phyloP scores from a whole-genome alignment of 164 flowering plant genomes.

The Tinospora cordifolia region DNA sequence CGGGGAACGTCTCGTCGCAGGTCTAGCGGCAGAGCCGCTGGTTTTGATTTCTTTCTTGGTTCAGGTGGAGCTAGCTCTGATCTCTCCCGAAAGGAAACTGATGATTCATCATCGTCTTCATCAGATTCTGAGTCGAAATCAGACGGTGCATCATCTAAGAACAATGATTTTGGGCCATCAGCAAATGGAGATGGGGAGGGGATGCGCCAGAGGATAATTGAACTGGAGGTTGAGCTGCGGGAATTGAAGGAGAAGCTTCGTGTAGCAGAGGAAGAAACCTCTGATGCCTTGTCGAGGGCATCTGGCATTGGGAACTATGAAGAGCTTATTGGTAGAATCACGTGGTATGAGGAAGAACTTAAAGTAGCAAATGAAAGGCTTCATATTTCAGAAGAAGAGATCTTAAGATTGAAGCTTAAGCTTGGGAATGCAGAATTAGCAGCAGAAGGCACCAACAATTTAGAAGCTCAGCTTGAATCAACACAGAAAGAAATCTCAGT shows the following conservation, averaged over 20 bases:
- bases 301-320: constrained; percentile 24
- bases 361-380: constrained; percentile 34
- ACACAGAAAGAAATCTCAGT: neutral
- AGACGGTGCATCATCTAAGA: constrained; percentile 47
- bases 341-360: constrained; percentile 47
- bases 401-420: constrained; percentile 36
- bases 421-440: constrained; percentile 29
- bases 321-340: constrained; percentile 23
- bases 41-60: constrained; percentile 76
- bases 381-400: constrained; percentile 37
- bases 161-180: constrained; percentile 27
- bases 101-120: constrained; percentile 42
- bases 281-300: constrained; percentile 19
- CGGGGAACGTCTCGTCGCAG: constrained; percentile 25
- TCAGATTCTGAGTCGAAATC: constrained; percentile 50
- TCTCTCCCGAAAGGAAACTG: constrained; percentile 37
- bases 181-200: constrained; percentile 31
- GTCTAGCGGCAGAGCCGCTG: constrained; percentile 60
- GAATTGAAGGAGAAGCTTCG: constrained; percentile 46
- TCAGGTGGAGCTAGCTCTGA: constrained; percentile 48
- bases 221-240: constrained; percentile 53
- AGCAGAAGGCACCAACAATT: constrained; percentile 2
- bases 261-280: constrained; percentile 31
- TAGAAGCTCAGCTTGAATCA: constrained; percentile 11
- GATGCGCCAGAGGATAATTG: constrained; percentile 32